Conservation (phyloP, 345 rosid genomes). For the Salix arbutifolia region DNA sequence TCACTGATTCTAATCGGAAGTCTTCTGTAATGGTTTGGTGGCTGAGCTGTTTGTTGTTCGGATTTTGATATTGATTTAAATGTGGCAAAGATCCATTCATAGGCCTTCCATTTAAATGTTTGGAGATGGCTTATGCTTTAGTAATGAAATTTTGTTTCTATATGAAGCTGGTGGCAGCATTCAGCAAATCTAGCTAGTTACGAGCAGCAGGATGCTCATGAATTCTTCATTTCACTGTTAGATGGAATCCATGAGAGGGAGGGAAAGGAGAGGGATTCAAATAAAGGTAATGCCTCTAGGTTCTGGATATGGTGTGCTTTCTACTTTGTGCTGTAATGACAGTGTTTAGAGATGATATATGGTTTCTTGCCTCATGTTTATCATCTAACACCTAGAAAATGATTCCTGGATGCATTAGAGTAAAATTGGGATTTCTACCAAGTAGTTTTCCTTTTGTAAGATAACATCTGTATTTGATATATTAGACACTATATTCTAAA, state of each 20-base stretch:
- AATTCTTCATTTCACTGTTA: slow-evolving; percentile 30
- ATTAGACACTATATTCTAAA: background rate
- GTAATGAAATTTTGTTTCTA: slow-evolving; percentile 19
- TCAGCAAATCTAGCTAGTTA: slow-evolving; percentile 29
- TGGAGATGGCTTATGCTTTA: slow-evolving; percentile 11
- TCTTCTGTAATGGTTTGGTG: background rate
- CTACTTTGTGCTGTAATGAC: background rate
- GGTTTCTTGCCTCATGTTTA: background rate
- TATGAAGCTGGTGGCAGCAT: slow-evolving; percentile 36
- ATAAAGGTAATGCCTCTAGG: slow-evolving; percentile 13
- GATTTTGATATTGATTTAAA: background rate
- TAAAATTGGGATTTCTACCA: background rate
- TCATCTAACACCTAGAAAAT: background rate
- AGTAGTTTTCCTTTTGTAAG: background rate
- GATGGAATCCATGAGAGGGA: slow-evolving; percentile 26
- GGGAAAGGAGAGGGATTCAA: slow-evolving; percentile 9
- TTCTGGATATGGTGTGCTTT: background rate
- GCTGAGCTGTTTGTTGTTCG: background rate
- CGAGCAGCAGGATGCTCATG: slow-evolving; percentile 34
- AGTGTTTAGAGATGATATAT: background rate
- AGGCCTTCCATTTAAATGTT: slow-evolving; percentile 3
- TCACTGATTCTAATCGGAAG: background rate
- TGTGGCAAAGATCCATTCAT: slow-evolving; percentile 3
- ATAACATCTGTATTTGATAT: background rate
- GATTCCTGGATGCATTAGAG: background rate